These are phyloP conservation scores for Apostasia ramifera DNA, from an alignment of 106 monocot species.

Conservation along the genomic window DNA sequence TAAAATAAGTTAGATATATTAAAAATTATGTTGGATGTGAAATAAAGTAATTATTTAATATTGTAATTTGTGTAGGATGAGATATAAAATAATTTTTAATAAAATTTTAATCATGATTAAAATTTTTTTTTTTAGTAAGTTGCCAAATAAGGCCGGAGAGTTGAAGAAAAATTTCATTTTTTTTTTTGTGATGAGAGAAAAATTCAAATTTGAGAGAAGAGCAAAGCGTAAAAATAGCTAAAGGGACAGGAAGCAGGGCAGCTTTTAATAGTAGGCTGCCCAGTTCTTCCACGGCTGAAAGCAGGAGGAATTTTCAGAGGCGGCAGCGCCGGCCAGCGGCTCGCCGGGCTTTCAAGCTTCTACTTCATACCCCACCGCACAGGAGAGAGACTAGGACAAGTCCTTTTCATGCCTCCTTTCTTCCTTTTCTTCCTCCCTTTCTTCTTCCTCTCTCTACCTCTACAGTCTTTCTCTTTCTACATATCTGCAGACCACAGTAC, in stretches of 20 bases:
- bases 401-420: constrained; percentile 2
- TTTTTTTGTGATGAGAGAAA: neutral
- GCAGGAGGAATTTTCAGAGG: constrained; percentile 12
- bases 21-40: too few species aligned
- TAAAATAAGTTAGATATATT: too few species aligned
- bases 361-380: neutral
- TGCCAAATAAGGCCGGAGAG: neutral
- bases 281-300: neutral
- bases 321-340: constrained; percentile 2
- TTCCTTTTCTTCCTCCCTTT: neutral
- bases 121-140: neutral
- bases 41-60: too few species aligned
- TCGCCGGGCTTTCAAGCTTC: constrained; percentile 9
- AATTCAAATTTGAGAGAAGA: neutral
- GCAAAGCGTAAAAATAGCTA: neutral
- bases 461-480: neutral
- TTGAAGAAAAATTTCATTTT: too few species aligned
- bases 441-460: neutral
- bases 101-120: neutral
- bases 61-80: too few species aligned
- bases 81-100: neutral
- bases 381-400: constrained; percentile 2
- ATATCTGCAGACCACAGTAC: neutral
- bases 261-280: neutral
- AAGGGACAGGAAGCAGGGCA: neutral